A percentile compares a stretch with the other conserved stretches of the same genome.
These are phyloP conservation scores for Ceratocystis cacaofunesta DNA, from an alignment of 2,329 filamentous ascomycete genomes.

Conservation along the genomic window DNA sequence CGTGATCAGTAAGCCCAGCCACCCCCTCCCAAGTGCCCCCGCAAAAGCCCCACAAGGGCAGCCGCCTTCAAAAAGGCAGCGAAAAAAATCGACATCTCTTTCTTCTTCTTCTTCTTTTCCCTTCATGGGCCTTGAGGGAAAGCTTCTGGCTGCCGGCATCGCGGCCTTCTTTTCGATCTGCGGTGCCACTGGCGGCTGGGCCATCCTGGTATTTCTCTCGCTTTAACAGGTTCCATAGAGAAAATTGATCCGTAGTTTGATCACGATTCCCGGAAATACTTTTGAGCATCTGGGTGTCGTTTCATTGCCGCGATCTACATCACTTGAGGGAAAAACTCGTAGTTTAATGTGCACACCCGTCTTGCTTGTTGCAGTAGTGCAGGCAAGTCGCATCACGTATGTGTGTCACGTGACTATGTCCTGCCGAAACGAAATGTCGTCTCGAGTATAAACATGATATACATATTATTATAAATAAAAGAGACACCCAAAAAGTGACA, in stretches of 20 bases:
- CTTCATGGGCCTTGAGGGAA: slow-evolving; percentile 18
- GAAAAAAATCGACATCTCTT: neutral
- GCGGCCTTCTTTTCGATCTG: slow-evolving; percentile 21
- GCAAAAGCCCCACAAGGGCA: neutral
- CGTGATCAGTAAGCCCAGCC: neutral
- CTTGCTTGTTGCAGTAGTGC: neutral
- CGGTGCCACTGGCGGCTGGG: slow-evolving; percentile 19
- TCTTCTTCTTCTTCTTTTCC: slow-evolving; percentile 23
- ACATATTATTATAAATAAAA: neutral
- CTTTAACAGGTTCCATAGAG: slow-evolving; percentile 13
- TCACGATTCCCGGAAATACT: slow-evolving; percentile 34
- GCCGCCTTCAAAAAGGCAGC: neutral
- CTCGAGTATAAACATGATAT: too few species aligned
- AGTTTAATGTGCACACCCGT: neutral
- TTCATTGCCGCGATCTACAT: slow-evolving; percentile 46
- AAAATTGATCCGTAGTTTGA: slow-evolving; percentile 31
- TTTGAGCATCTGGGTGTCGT: slow-evolving; percentile 35
- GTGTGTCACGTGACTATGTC: neutral
- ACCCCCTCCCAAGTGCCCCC: neutral
- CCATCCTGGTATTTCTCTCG: slow-evolving; percentile 22
- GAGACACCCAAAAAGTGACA: neutral
- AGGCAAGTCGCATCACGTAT: too few species aligned
- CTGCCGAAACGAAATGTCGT: neutral
- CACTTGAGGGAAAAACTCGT: neutral
- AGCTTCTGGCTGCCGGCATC: slow-evolving; percentile 8